Percentiles rank a stretch among this genome's conserved stretches.
phyloP scores from a whole-genome alignment of 2,329 filamentous ascomycete genomes.

The Sclerotinia glacialis region DNA sequence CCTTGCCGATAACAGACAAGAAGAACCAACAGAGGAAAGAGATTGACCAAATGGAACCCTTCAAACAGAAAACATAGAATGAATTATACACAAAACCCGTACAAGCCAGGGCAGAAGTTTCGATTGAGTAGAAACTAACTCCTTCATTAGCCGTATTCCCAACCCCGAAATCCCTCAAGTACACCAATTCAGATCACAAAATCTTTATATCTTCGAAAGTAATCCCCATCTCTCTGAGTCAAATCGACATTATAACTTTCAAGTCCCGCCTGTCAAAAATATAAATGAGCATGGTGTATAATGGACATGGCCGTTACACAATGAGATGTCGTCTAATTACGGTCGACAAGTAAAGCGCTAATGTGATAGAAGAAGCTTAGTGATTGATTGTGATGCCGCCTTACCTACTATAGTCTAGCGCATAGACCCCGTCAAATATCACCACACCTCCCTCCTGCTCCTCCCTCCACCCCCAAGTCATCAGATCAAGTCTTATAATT shows the following conservation, averaged over 20 bases:
- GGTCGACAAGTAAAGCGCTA: not conserved
- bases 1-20: not conserved
- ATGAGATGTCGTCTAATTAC: constrained; percentile 15
- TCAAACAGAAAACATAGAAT: not conserved
- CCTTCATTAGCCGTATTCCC: not conserved
- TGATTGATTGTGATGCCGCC: not conserved
- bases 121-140: not conserved
- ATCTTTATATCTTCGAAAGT: not conserved
- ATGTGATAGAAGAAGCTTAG: not conserved
- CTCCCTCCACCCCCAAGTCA: not conserved
- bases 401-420: not conserved
- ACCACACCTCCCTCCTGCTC: constrained; percentile 1
- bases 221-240: not conserved
- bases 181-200: not conserved
- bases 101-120: not conserved
- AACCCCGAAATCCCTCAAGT: not conserved
- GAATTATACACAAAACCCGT: not conserved
- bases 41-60: too few relatives aligned
- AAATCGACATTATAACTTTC: not conserved
- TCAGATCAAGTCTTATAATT: not conserved
- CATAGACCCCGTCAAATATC: not conserved
- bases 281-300: too few relatives aligned
- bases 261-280: not conserved
- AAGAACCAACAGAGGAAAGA: not conserved
- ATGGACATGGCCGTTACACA: not conserved